These are phyloP conservation scores for Lobulomyces angularis DNA, from an alignment of 192 early-diverging fungal species.

Conservation along the genomic window DNA sequence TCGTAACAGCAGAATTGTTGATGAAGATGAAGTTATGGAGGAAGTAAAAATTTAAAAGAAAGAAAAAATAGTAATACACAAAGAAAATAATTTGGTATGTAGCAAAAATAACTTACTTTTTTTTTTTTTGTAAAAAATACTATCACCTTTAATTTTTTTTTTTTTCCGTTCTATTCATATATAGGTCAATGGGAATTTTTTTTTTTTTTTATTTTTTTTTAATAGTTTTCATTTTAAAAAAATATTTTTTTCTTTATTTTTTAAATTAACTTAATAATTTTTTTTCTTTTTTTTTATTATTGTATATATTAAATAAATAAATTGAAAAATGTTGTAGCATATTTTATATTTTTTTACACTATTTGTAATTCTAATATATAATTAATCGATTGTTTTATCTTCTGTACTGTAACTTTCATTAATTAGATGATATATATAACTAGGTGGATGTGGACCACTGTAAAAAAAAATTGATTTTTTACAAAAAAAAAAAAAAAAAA, in stretches of 20 bases:
- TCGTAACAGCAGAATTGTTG: too few relatives aligned
- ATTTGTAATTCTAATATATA: conserved; percentile 20
- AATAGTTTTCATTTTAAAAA: too few relatives aligned
- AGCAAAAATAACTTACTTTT: not conserved
- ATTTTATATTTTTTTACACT: conserved; percentile 6
- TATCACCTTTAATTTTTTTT: too few relatives aligned
- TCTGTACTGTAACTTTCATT: conserved; percentile 46
- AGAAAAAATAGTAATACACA: conserved; percentile 2
- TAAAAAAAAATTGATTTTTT: conserved; percentile 9
- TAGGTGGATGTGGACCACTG: conserved; percentile 62
- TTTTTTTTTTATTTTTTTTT: too few relatives aligned
- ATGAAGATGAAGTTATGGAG: too few relatives aligned
- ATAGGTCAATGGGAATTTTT: too few relatives aligned
- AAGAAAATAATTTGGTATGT: conserved; percentile 3
- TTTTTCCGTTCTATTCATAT: too few relatives aligned
- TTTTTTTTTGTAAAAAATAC: too few relatives aligned
- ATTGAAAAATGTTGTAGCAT: not conserved
- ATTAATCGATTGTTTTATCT: conserved; percentile 18
- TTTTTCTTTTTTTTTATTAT: conserved; percentile 15
- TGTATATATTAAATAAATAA: conserved; percentile 12
- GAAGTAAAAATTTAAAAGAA: conserved; percentile 1
- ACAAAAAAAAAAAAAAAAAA: conserved; percentile 7
- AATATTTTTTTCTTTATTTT: too few relatives aligned
- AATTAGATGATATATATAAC: conserved; percentile 68
- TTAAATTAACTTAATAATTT: too few relatives aligned